These are phyloP conservation scores for Pseudocercospora cruenta DNA, from an alignment of 2,329 filamentous ascomycete genomes.

Conservation along the genomic window DNA sequence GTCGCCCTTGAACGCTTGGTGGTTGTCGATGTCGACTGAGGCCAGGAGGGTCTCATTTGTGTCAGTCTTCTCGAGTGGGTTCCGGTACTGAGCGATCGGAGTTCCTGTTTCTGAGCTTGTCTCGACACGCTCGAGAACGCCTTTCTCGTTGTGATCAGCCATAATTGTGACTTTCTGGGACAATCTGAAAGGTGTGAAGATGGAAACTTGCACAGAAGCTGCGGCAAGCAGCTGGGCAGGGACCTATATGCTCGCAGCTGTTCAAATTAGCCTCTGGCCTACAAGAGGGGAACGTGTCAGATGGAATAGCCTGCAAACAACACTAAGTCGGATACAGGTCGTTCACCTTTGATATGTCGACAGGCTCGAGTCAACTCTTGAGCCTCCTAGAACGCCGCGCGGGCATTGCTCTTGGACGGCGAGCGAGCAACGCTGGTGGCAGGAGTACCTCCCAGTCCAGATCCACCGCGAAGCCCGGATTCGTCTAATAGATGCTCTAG, in stretches of 20 bases:
- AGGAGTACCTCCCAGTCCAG: not conserved
- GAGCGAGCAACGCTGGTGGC: not conserved
- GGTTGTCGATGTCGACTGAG: slow-evolving; percentile 41
- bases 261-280: not conserved
- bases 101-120: slow-evolving; percentile 19
- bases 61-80: slow-evolving; percentile 22
- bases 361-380: not conserved
- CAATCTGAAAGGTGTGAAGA: not conserved
- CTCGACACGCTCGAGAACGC: slow-evolving; percentile 22
- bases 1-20: slow-evolving; percentile 44
- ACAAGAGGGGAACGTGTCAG: not conserved
- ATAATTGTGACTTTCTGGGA: not conserved
- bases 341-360: not conserved
- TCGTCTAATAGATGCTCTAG: not conserved
- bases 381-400: not conserved
- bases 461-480: not conserved
- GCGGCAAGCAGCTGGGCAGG: not conserved
- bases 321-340: not conserved
- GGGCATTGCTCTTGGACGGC: not conserved
- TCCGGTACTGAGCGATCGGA: slow-evolving; percentile 1
- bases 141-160: slow-evolving; percentile 21
- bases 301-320: not conserved
- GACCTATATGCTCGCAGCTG: not conserved
- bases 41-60: slow-evolving; percentile 22
- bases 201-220: not conserved